These are phyloP conservation scores for Globisporangium perplexum DNA, from an alignment of 352 stramenopile species.

Conservation along the genomic window DNA sequence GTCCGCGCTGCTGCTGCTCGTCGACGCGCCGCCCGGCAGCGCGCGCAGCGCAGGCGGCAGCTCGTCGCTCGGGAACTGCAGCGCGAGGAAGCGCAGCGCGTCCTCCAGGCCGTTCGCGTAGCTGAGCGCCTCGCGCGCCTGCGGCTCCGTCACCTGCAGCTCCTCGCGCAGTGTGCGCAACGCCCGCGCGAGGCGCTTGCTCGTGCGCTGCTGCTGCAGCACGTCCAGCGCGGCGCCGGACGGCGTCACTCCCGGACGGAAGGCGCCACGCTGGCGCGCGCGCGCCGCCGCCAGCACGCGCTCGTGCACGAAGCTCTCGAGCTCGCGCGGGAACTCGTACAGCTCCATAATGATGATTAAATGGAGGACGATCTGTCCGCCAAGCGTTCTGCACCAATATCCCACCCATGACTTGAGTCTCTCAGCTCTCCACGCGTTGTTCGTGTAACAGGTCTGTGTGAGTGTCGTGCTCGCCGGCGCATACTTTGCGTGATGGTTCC, in stretches of 20 bases:
- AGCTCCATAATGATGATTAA: not conserved
- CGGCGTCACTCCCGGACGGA: conserved; percentile 45
- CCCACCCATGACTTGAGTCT: too few species aligned
- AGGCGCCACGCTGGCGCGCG: conserved; percentile 23
- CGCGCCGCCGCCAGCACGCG: conserved; percentile 20
- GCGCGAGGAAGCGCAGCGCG: conserved; percentile 51
- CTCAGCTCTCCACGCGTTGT: conserved; percentile 50
- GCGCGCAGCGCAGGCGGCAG: conserved; percentile 39
- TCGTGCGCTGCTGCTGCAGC: conserved; percentile 29
- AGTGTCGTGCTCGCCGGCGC: conserved; percentile 21
- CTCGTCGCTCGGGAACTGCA: conserved; percentile 52
- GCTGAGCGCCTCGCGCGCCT: conserved; percentile 32
- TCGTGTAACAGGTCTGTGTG: conserved; percentile 19
- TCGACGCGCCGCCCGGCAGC: conserved; percentile 7
- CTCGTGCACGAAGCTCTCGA: conserved; percentile 50
- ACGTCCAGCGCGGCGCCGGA: conserved; percentile 29
- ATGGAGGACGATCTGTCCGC: too few species aligned
- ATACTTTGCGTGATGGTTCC: conserved; percentile 17
- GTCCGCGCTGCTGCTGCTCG: conserved; percentile 7
- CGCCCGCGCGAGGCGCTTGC: conserved; percentile 45
- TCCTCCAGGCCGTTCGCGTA: conserved; percentile 69
- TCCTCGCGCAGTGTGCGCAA: conserved; percentile 41
- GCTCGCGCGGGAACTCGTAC: conserved; percentile 52
- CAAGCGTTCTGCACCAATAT: too few species aligned
- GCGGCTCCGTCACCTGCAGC: not conserved